Percentiles rank a stretch among this genome's conserved stretches.
Evolutionary conservation across 495 filamentous ascomycete genomes (phyloP).

Genomic region (Cenococcum geophilum): DNA sequence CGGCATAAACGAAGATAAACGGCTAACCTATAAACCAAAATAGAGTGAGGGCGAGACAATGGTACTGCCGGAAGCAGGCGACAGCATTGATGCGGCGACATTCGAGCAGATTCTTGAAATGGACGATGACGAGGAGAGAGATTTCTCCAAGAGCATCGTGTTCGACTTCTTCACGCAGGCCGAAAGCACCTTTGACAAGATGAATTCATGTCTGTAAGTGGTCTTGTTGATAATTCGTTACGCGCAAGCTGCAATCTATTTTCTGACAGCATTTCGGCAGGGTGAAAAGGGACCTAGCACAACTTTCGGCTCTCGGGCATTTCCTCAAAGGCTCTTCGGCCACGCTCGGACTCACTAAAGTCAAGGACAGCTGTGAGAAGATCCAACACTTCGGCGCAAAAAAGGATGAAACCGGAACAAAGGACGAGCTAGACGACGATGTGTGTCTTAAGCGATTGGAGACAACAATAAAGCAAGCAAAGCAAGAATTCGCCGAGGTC

Average conservation of each 20-base stretch:
- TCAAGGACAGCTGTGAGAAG: conserved; percentile 90
- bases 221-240: background rate
- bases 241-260: too few relatives aligned
- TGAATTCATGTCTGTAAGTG: conserved; percentile 70
- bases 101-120: conserved; percentile 97
- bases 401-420: conserved; percentile 68
- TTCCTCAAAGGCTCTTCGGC: conserved; percentile 98
- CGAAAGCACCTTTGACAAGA: conserved; percentile 73
- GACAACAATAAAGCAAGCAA: conserved; percentile 62
- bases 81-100: conserved; percentile 68
- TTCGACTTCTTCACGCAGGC: conserved; percentile 91
- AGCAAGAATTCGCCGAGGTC: conserved; percentile 70
- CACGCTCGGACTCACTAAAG: conserved; percentile 84
- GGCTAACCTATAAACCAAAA: background rate
- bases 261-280: conserved; percentile 41
- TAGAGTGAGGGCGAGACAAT: conserved; percentile 47
- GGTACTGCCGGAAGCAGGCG: conserved; percentile 51
- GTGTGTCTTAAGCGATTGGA: conserved; percentile 62
- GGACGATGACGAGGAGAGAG: conserved; percentile 78
- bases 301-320: conserved; percentile 80
- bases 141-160: conserved; percentile 81
- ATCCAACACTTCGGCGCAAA: conserved; percentile 86
- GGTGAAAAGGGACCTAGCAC: conserved; percentile 53
- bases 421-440: conserved; percentile 55
- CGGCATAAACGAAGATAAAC: background rate